Conservation (phyloP, 352 stramenopile species). For the Globisporangium okanoganense region DNA sequence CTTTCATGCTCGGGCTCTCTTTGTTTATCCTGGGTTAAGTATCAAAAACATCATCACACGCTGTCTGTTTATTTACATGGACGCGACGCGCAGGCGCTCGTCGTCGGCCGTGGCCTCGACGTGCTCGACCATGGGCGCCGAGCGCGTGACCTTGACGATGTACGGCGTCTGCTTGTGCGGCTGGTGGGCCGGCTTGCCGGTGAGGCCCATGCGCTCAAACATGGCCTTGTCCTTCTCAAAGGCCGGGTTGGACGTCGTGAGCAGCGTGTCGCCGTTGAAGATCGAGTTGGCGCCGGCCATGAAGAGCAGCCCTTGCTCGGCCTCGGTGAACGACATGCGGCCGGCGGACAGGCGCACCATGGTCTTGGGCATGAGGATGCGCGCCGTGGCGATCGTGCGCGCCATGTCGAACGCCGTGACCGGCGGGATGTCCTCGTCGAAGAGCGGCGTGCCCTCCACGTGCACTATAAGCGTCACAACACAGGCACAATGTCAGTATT, state of each 20-base stretch:
- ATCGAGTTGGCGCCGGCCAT: constrained; percentile 98
- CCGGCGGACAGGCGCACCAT: constrained; percentile 97
- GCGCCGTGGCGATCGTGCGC: constrained; percentile 96
- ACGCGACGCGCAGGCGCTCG: constrained; percentile 10
- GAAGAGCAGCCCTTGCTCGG: constrained; percentile 97
- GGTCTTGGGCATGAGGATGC: constrained; percentile 96
- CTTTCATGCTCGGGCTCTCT: background rate
- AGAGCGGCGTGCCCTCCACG: constrained; percentile 94
- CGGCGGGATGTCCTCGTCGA: constrained; percentile 80
- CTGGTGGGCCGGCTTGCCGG: constrained; percentile 94
- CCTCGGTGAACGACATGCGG: constrained; percentile 95
- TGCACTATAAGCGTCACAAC: constrained; percentile 53
- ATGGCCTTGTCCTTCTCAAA: constrained; percentile 95
- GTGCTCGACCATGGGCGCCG: constrained; percentile 25
- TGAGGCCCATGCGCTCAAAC: constrained; percentile 94
- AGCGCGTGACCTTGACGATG: constrained; percentile 81
- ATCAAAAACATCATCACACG: background rate
- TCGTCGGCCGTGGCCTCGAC: constrained; percentile 26
- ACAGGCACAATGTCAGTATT: background rate
- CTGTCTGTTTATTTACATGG: constrained; percentile 21
- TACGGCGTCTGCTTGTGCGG: constrained; percentile 78
- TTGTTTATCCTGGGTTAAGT: background rate
- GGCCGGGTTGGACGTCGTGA: constrained; percentile 96
- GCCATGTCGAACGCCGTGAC: constrained; percentile 97
- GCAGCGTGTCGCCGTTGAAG: constrained; percentile 97